Base-by-base conservation (phyloP, 129 eudicot genomes). In the Tagetes erecta region DNA sequence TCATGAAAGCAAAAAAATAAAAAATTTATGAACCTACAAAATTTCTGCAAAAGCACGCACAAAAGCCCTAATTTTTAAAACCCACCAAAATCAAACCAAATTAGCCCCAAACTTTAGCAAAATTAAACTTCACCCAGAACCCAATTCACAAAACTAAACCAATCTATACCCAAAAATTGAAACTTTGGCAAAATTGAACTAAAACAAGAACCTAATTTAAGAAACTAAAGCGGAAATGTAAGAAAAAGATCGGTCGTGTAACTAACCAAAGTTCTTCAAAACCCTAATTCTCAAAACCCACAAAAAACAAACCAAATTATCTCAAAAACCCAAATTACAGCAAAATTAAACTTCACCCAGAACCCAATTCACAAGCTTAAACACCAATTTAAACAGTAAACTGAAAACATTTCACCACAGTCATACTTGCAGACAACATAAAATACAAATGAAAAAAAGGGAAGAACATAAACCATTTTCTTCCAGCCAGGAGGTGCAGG, bases 401-500 rank as follows among this genome's bases (percentile, higher is more conserved):
- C 3, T 27, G 62, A 20, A 52, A 57, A 30, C 37, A 30, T 3
- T 33, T 34, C 14, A 34, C 0, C 13, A 33, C 41, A 8, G 10
- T 2, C 8, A 30, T 55, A 9, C 40, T 57, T 31, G 45, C 14
- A 41, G 38, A 50, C 42, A 47, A 30, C 34, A 30, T 30, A 37
- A 30, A 70, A 27, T 40, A 52, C n/a, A 63, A 78, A 71, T 10
- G 8, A 52, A 50, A 76, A 44, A 79, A 70, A 72, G 47, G 40
- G 58, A 44, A 83, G 67, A 82, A 74, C 66, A 46, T 0, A 34
- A 76, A 89, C 96, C 96, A 80, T 83, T 67, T 89, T 89, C 66
- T 80, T 78, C 96, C 96, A 89, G 20, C 91, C 91, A 80, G 87
- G 10, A 84, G 96, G 96, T 70, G 96, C 91, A 77, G 96, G 87